These are phyloP conservation scores for Plectosphaerella sp. DNA, from an alignment of 2,329 filamentous ascomycete species.

Conservation along the genomic window DNA sequence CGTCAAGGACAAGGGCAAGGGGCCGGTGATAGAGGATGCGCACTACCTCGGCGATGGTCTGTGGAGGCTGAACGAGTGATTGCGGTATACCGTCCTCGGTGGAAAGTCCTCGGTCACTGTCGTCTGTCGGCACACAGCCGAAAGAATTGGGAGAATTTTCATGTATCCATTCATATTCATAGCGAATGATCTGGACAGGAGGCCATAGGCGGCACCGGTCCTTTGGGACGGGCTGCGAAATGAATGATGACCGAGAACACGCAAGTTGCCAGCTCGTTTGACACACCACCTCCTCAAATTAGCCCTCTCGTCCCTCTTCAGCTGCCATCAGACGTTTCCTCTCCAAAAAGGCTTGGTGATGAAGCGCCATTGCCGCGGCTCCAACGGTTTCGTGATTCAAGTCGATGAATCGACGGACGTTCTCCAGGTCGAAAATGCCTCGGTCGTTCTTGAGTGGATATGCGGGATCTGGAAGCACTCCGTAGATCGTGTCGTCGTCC, in stretches of 20 bases:
- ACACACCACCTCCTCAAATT: too few relatives aligned
- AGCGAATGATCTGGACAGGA: too few relatives aligned
- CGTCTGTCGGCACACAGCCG: too few relatives aligned
- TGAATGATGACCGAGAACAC: too few relatives aligned
- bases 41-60: slow-evolving; percentile 93
- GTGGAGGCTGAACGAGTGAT: slow-evolving; percentile 65
- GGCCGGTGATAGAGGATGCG: slow-evolving; percentile 86
- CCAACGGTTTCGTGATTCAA: slow-evolving; percentile 32
- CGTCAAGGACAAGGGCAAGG: slow-evolving; percentile 92
- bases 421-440: slow-evolving; percentile 39
- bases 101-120: too few relatives aligned
- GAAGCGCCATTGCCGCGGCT: slow-evolving; percentile 22
- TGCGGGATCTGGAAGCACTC: slow-evolving; percentile 17
- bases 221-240: too few relatives aligned
- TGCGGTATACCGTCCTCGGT: slow-evolving; percentile 17
- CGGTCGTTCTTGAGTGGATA: slow-evolving; percentile 23
- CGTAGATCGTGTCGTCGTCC: slow-evolving; percentile 34
- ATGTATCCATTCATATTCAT: too few relatives aligned
- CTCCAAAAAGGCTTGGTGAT: slow-evolving; percentile 7
- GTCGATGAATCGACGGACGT: slow-evolving; percentile 36
- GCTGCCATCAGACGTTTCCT: not conserved
- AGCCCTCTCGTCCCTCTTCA: not conserved
- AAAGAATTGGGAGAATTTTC: too few relatives aligned
- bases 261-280: too few relatives aligned
- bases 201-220: too few relatives aligned